Evolutionary conservation across 169 alveolate genomes (phyloP).

Genomic region (Cryptosporidium sp.): DNA sequence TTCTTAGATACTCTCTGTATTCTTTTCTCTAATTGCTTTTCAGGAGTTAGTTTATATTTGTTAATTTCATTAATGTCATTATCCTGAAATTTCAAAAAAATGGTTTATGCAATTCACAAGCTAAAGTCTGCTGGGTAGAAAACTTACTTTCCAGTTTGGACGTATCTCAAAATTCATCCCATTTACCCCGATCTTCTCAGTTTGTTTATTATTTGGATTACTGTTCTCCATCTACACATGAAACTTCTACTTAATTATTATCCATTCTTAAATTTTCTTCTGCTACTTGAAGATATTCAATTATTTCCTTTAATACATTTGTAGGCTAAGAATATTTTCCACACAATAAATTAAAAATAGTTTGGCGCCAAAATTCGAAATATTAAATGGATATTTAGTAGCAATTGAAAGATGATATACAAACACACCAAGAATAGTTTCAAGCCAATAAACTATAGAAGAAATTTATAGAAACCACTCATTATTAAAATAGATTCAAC

Average conservation of each 20-base stretch:
- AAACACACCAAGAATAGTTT: not conserved
- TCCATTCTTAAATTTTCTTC: not conserved
- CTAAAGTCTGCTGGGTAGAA: not conserved
- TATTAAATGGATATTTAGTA: not conserved
- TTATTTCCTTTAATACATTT: not conserved
- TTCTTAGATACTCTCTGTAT: slow-evolving; percentile 55
- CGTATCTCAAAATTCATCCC: slow-evolving; percentile 65
- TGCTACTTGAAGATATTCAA: not conserved
- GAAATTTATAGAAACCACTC: not conserved
- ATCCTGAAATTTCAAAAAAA: not conserved
- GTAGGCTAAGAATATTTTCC: not conserved
- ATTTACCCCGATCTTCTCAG: slow-evolving; percentile 4
- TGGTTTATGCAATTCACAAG: not conserved
- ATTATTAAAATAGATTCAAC: too few relatives aligned
- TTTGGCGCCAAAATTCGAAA: not conserved
- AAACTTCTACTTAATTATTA: not conserved
- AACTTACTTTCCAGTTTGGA: slow-evolving; percentile 69
- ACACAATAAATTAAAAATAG: not conserved
- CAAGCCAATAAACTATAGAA: too few relatives aligned
- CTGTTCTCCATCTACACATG: not conserved
- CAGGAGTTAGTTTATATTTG: slow-evolving; percentile 55
- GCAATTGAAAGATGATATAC: not conserved
- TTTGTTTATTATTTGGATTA: not conserved
- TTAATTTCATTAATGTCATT: not conserved
- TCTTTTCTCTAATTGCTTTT: slow-evolving; percentile 38